Conservation (phyloP, 371 early-diverging fungal genomes). For the Mucor saturninus region DNA sequence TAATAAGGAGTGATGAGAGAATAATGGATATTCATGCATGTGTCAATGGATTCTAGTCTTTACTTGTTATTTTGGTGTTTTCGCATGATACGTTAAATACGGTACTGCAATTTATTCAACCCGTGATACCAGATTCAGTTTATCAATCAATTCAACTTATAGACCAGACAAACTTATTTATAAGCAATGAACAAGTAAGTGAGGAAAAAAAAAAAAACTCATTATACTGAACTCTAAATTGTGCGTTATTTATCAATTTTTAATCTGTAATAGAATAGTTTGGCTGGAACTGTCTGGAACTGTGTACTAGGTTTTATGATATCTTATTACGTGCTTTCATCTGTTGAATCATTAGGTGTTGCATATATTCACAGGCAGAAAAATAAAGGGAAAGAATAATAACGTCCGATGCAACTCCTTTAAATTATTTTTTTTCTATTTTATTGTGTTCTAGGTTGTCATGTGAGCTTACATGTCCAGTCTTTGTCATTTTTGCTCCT, state of each 20-base stretch:
- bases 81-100: background rate
- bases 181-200: background rate
- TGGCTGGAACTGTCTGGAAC: conserved; percentile 1
- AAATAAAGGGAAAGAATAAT: background rate
- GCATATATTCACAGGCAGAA: background rate
- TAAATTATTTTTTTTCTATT: background rate
- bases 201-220: background rate
- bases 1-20: background rate
- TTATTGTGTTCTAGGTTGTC: background rate
- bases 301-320: background rate
- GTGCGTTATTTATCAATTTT: background rate
- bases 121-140: background rate
- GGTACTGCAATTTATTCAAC: background rate
- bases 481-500: background rate
- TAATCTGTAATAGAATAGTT: background rate
- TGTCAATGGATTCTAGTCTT: background rate
- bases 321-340: background rate
- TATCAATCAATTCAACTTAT: background rate
- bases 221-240: too few species aligned
- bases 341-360: background rate
- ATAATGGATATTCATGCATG: too few species aligned
- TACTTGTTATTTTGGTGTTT: background rate
- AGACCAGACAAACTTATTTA: background rate
- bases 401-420: background rate
- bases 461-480: background rate